Base-by-base conservation (phyloP, 805 yeast species). In the Saturnispora quitensis region DNA sequence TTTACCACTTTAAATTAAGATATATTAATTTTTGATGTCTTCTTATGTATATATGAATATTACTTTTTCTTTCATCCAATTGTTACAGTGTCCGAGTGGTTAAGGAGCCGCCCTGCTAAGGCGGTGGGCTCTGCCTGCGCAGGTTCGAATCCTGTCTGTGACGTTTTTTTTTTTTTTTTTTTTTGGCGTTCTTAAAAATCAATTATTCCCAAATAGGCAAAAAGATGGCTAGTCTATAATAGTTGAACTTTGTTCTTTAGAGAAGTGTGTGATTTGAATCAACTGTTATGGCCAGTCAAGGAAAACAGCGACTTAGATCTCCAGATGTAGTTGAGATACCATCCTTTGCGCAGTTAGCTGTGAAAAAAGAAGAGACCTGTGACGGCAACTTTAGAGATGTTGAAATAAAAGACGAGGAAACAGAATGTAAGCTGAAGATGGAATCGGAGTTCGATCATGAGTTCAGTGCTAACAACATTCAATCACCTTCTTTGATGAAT, bases 141-240 rank as follows among this genome's bases (percentile, higher is more conserved):
- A 88, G 95, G 96, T 88, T 88, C 96, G 96, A 88, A 88, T 88
- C 96, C 95, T 88, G 96, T 87, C 95, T 85, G 95, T 88, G 86
- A 86, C 96, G 96, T 60, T 66, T 68, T 72, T 73, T 78, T 77
- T 68, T 59, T 50, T 43, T 47, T 54, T 40, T 15, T 36, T 45
- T 44, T 43, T 43, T 33, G 35, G 38, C 17, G 6, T 25, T 4
- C 9, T 34, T 7, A 7, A 36, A 38, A 13, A 17, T 13, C n/a
- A 40, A 10, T 40, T 24, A 22, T 36, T 28, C 49, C 49, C 17
- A 18, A 20, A 24, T 47, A 24, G 49, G 49, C 22, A n/a, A 22
- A 47, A n/a, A 24, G 28, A 24, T 22, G 27, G 44, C 44, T 40
- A 22, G 42, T 20, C 42, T 38, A 8, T 40, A 12, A 40, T 10